Conservation (phyloP, 1,284 basidiomycete genomes). For the Malassezia brasiliensis region DNA sequence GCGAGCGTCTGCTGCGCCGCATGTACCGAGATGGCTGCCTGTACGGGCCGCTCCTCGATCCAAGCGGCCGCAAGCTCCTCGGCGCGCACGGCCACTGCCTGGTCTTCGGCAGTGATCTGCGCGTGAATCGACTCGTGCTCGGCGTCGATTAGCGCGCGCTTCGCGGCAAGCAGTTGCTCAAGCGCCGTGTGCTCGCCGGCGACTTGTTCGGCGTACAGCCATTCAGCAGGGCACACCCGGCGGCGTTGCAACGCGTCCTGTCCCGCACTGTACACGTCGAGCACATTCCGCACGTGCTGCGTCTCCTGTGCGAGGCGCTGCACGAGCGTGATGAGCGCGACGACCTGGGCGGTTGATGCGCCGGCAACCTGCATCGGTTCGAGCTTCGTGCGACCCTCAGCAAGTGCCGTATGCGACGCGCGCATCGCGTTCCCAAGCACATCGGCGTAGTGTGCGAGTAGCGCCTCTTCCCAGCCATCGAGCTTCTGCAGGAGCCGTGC, state of each 20-base stretch:
- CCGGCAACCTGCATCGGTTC: conserved; percentile 70
- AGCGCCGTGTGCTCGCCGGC: conserved; percentile 96
- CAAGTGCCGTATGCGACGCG: conserved; percentile 82
- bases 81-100: conserved; percentile 66
- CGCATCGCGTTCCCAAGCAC: conserved; percentile 90
- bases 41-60: conserved; percentile 89
- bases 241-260: conserved; percentile 96
- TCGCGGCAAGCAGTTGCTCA: conserved; percentile 91
- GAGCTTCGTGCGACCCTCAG: conserved; percentile 84
- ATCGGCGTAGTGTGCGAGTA: conserved; percentile 77
- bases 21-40: conserved; percentile 88
- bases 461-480: conserved; percentile 92
- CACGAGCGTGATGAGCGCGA: conserved; percentile 96
- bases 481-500: conserved; percentile 95
- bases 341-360: conserved; percentile 77
- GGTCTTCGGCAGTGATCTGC: conserved; percentile 98
- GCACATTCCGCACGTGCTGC: conserved; percentile 86
- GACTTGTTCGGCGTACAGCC: conserved; percentile 96
- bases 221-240: conserved; percentile 87
- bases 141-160: conserved; percentile 96
- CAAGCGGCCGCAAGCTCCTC: conserved; percentile 75
- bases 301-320: conserved; percentile 96
- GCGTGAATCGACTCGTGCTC: conserved; percentile 90
- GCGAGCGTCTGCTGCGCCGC: conserved; percentile 90
- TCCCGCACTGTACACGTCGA: conserved; percentile 77